A percentile compares a stretch with the other conserved stretches of the same genome.
phyloP scores from a whole-genome alignment of 2,329 filamentous ascomycete genomes.

The Monilinia fructicola region DNA sequence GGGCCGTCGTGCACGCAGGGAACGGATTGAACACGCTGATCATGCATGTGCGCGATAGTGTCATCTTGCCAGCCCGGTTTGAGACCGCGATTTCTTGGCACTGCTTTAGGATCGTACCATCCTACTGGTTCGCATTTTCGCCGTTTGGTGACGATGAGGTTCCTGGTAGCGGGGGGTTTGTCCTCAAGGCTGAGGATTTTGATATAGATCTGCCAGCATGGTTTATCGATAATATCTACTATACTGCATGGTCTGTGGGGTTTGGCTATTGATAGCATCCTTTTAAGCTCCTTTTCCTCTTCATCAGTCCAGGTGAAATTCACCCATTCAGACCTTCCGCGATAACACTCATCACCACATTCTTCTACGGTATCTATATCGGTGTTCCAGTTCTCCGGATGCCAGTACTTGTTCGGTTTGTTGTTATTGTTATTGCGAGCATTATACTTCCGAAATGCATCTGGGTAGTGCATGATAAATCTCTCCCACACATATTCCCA shows the following conservation, averaged over 20 bases:
- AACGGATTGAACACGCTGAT: slow-evolving; percentile 47
- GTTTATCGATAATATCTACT: slow-evolving; percentile 29
- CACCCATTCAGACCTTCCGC: neutral
- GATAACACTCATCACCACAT: slow-evolving; percentile 2
- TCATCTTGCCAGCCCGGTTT: slow-evolving; percentile 32
- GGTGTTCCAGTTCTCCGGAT: slow-evolving; percentile 9
- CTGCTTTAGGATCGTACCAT: slow-evolving; percentile 39
- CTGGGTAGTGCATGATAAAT: slow-evolving; percentile 28
- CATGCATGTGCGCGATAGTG: slow-evolving; percentile 34
- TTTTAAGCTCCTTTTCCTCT: slow-evolving; percentile 12
- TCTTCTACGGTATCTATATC: neutral
- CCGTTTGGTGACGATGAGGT: neutral
- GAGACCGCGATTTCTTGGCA: slow-evolving; percentile 22
- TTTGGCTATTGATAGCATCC: slow-evolving; percentile 28
- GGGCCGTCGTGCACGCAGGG: slow-evolving; percentile 67
- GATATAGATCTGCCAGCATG: slow-evolving; percentile 35
- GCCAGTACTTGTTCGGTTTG: neutral
- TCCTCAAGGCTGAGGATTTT: slow-evolving; percentile 27
- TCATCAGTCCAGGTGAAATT: slow-evolving; percentile 12
- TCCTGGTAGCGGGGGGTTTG: neutral
- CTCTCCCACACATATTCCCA: slow-evolving; percentile 28
- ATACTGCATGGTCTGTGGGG: slow-evolving; percentile 29
- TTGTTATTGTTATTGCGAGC: slow-evolving; percentile 22
- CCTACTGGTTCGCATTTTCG: slow-evolving; percentile 26
- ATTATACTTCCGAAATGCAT: slow-evolving; percentile 30